Conservation (phyloP, 1,284 basidiomycete species). For the Ustilago tritici region DNA sequence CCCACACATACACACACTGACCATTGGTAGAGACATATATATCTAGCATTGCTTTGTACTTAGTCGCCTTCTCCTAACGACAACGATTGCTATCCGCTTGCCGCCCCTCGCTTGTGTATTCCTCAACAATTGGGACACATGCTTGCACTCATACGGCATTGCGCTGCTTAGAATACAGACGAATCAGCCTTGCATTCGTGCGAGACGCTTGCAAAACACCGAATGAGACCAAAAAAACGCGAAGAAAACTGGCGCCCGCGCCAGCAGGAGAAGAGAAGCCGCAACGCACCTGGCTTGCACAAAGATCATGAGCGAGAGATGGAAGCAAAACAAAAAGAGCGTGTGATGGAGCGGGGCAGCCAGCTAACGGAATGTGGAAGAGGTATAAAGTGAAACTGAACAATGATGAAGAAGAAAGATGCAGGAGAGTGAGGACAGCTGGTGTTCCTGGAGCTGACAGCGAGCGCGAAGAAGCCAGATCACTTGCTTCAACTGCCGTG, state of each 20-base stretch:
- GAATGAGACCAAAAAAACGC: background rate
- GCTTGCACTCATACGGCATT: background rate
- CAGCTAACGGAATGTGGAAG: background rate
- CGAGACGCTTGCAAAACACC: slow-evolving; percentile 3
- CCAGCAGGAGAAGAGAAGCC: background rate
- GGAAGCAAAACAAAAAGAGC: background rate
- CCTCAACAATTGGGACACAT: background rate
- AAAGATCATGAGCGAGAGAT: background rate
- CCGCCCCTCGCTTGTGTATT: too few relatives aligned
- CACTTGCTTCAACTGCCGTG: slow-evolving; percentile 27
- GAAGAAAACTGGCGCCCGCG: slow-evolving; percentile 1
- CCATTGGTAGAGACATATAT: too few relatives aligned
- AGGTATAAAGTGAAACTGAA: background rate
- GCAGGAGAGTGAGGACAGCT: too few relatives aligned
- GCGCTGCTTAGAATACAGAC: background rate
- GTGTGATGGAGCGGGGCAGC: background rate
- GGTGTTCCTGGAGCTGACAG: background rate
- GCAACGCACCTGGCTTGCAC: background rate
- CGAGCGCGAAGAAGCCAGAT: background rate
- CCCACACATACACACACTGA: too few relatives aligned
- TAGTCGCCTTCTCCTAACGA: too few relatives aligned
- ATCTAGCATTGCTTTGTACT: too few relatives aligned
- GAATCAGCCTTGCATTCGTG: slow-evolving; percentile 6
- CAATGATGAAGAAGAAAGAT: background rate
- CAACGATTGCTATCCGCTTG: too few relatives aligned